A percentile compares a stretch with the other conserved stretches of the same genome.
Conservation (phyloP, 768 basidiomycete genomes). For the Leucosporidium creatinivorum region DNA sequence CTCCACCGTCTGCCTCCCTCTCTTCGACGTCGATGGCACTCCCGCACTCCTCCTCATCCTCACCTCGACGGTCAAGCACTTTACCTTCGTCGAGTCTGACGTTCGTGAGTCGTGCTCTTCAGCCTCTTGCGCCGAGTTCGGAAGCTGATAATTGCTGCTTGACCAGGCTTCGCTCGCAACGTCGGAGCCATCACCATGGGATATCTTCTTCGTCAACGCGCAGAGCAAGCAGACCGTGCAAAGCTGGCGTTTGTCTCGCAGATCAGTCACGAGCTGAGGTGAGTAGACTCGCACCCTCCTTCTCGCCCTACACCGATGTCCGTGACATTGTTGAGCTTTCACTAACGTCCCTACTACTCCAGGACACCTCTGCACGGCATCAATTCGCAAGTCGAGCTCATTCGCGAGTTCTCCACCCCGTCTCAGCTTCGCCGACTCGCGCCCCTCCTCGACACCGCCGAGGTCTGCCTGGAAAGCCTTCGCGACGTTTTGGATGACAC, state of each 20-base stretch:
- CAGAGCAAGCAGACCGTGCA: conserved; percentile 18
- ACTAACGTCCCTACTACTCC: too few species aligned
- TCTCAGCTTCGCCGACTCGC: conserved; percentile 3
- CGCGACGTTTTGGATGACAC: conserved; percentile 23
- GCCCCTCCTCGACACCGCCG: conserved; percentile 24
- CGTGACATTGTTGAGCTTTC: too few species aligned
- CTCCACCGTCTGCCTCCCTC: conserved; percentile 6
- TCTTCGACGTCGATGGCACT: conserved; percentile 22
- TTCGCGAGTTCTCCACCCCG: conserved; percentile 26
- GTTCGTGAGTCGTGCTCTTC: not conserved
- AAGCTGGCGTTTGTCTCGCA: conserved; percentile 25
- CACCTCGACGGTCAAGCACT: conserved; percentile 20
- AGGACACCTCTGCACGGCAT: conserved; percentile 15
- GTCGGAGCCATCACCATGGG: conserved; percentile 24
- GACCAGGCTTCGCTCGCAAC: not conserved
- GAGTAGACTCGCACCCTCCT: not conserved
- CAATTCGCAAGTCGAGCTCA: conserved; percentile 25
- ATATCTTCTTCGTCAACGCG: conserved; percentile 13
- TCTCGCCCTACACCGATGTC: too few species aligned
- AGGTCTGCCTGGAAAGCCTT: conserved; percentile 19
- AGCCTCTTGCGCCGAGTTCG: not conserved
- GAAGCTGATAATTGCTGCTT: too few species aligned
- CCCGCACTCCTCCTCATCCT: conserved; percentile 21
- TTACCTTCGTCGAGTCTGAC: conserved; percentile 7
- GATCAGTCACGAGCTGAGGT: conserved; percentile 20